Conservation (phyloP, 352 stramenopile genomes). For the Globisporangium heterothallicum region DNA sequence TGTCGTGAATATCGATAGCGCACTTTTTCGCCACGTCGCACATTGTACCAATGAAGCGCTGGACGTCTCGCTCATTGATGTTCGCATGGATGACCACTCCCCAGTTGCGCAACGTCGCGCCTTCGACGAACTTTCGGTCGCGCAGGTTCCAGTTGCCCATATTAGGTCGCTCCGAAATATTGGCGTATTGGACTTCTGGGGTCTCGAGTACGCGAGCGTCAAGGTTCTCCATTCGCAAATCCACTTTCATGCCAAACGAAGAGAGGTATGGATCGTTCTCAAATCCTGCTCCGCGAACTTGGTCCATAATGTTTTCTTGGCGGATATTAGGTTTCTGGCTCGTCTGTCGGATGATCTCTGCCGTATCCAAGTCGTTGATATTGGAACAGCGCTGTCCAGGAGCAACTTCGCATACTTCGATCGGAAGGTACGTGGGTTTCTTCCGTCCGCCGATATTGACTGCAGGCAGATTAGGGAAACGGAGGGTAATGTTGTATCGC, state of each 20-base stretch:
- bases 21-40: constrained; percentile 28
- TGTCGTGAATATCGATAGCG: constrained; percentile 35
- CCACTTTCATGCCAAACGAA: constrained; percentile 59
- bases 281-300: constrained; percentile 58
- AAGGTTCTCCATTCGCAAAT: constrained; percentile 41
- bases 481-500: constrained; percentile 49
- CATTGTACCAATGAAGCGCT: constrained; percentile 40
- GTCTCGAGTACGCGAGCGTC: constrained; percentile 46
- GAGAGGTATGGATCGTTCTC: constrained; percentile 61
- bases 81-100: constrained; percentile 46
- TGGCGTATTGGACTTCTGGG: constrained; percentile 58
- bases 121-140: constrained; percentile 62
- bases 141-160: constrained; percentile 73
- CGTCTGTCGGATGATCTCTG: constrained; percentile 78
- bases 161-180: constrained; percentile 52
- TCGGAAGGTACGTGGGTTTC: constrained; percentile 57
- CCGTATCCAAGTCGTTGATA: constrained; percentile 75
- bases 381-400: constrained; percentile 64
- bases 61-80: constrained; percentile 26
- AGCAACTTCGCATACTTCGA: constrained; percentile 78
- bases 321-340: constrained; percentile 41
- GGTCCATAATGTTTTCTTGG: constrained; percentile 50
- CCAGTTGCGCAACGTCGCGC: constrained; percentile 45
- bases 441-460: constrained; percentile 65
- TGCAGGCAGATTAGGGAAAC: constrained; percentile 56